Evolutionary conservation across 225 moss, liverwort and hornwort genomes (phyloP).

Genomic region (Rhytidiadelphus loreus): DNA sequence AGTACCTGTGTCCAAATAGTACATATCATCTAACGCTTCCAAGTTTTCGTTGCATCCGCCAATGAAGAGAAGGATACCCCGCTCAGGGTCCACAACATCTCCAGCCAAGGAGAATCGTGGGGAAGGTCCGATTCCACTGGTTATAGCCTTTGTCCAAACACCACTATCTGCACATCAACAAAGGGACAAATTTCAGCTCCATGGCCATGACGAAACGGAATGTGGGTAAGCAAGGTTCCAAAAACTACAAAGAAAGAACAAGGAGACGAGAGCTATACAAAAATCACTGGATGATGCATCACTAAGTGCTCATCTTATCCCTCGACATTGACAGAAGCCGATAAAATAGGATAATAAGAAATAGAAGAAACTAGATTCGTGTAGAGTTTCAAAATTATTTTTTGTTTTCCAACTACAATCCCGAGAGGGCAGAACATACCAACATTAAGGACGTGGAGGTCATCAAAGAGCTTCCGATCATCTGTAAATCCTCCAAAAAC

Average conservation of each 20-base stretch:
- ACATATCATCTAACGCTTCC: constrained; percentile 96
- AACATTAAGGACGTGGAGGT: constrained; percentile 92
- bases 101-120: constrained; percentile 84
- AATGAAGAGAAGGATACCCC: constrained; percentile 74
- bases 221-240: background rate
- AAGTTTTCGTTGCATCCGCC: constrained; percentile 93
- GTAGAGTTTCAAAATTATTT: background rate
- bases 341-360: background rate
- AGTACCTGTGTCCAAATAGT: constrained; percentile 84
- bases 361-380: background rate
- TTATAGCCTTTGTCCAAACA: constrained; percentile 72
- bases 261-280: background rate
- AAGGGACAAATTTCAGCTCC: background rate
- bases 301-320: background rate
- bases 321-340: background rate
- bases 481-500: constrained; percentile 98
- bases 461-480: constrained; percentile 94
- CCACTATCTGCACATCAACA: constrained; percentile 47
- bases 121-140: constrained; percentile 76
- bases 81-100: constrained; percentile 69
- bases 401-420: background rate
- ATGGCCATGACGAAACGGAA: background rate
- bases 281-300: background rate
- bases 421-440: constrained; percentile 43
- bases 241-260: background rate